phyloP scores from a whole-genome alignment of 1,284 basidiomycete species.

The Amylostereum areolatum region DNA sequence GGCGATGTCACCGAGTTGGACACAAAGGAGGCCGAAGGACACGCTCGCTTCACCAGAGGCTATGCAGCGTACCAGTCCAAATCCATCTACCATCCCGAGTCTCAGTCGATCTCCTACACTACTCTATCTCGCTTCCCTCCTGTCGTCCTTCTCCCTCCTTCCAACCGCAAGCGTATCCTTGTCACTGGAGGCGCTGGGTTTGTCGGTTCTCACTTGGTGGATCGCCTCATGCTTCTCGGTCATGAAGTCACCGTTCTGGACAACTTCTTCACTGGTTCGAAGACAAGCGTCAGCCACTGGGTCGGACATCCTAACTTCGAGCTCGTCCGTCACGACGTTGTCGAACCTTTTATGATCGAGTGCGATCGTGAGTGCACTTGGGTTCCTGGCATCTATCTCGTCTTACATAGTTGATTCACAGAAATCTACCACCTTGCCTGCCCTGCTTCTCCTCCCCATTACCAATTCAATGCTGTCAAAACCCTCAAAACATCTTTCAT shows the following conservation, averaged over 20 bases:
- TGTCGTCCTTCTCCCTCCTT: slow-evolving; percentile 78
- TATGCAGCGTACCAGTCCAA: slow-evolving; percentile 67
- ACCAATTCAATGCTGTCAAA: slow-evolving; percentile 94
- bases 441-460: slow-evolving; percentile 92
- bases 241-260: slow-evolving; percentile 97
- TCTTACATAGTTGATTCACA: slow-evolving; percentile 24
- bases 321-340: slow-evolving; percentile 93
- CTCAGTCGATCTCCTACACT: slow-evolving; percentile 82
- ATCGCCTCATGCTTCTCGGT: slow-evolving; percentile 94
- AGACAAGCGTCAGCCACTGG: slow-evolving; percentile 92
- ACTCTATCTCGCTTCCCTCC: slow-evolving; percentile 89
- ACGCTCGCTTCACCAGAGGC: slow-evolving; percentile 50
- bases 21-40: slow-evolving; percentile 35
- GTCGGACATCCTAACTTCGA: slow-evolving; percentile 98
- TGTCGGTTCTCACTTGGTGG: slow-evolving; percentile 95
- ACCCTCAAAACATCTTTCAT: slow-evolving; percentile 98
- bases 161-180: slow-evolving; percentile 81
- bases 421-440: slow-evolving; percentile 97
- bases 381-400: background rate
- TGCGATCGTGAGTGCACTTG: slow-evolving; percentile 73
- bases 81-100: slow-evolving; percentile 76
- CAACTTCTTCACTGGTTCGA: slow-evolving; percentile 97
- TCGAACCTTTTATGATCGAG: slow-evolving; percentile 95
- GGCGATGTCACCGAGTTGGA: slow-evolving; percentile 31
- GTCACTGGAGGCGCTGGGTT: slow-evolving; percentile 97